Evolutionary conservation across 805 yeast species (phyloP).

Genomic region (Metschnikowia koreensis): DNA sequence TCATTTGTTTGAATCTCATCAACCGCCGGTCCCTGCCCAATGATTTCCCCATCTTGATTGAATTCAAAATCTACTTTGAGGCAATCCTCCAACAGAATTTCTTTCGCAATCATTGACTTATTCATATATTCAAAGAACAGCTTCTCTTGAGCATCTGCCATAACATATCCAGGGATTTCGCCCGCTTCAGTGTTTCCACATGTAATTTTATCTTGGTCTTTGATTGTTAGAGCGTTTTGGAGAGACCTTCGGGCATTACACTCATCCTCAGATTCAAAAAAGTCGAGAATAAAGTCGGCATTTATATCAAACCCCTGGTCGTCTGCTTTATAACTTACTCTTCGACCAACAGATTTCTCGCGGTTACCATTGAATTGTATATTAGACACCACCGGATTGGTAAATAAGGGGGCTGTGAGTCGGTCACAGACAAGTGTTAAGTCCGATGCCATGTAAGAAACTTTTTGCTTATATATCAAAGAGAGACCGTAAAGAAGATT

Average conservation of each 20-base stretch:
- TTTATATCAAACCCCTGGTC: slow-evolving; percentile 29
- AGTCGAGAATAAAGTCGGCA: slow-evolving; percentile 21
- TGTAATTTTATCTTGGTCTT: not conserved
- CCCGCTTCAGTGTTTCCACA: not conserved
- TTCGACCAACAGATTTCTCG: not conserved
- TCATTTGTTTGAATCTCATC: not conserved
- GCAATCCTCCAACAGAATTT: slow-evolving; percentile 11
- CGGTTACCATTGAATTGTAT: not conserved
- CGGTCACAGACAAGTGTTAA: slow-evolving; percentile 16
- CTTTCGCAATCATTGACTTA: slow-evolving; percentile 11
- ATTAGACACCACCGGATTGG: not conserved
- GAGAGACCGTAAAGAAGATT: slow-evolving; percentile 49
- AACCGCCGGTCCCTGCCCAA: not conserved
- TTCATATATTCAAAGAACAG: slow-evolving; percentile 20
- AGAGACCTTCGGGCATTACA: not conserved
- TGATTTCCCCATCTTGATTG: slow-evolving; percentile 23
- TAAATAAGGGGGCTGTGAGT: slow-evolving; percentile 4
- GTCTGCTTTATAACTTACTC: slow-evolving; percentile 15
- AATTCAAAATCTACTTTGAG: slow-evolving; percentile 23
- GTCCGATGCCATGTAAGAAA: slow-evolving; percentile 43
- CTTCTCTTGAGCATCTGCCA: slow-evolving; percentile 8
- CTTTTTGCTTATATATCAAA: slow-evolving; percentile 48
- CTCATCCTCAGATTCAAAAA: not conserved
- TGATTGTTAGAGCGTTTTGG: slow-evolving; percentile 1
- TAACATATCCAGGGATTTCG: not conserved